Evolutionary conservation across 225 moss, liverwort and hornwort genomes (phyloP).

Genomic region (Marchantia polymorpha): DNA sequence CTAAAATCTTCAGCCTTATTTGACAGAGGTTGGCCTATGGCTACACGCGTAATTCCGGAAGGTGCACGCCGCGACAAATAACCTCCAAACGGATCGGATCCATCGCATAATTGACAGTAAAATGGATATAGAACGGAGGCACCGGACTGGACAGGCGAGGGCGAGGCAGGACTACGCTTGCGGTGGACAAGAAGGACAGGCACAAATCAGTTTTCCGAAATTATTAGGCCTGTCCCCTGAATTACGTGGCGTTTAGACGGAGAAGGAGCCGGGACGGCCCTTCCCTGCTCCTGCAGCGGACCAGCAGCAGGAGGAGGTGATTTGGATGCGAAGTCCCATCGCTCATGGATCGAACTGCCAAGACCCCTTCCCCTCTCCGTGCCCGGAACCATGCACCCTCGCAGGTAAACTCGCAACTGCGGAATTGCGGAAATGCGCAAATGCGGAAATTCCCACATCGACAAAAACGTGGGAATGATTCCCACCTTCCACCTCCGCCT

Average conservation of each 20-base stretch:
- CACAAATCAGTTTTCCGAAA: background rate
- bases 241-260: background rate
- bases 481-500: too few species aligned
- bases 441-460: background rate
- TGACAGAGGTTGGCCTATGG: background rate
- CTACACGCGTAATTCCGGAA: background rate
- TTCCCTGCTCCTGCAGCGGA: too few species aligned
- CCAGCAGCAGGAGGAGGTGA: background rate
- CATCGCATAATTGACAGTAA: background rate
- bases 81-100: background rate
- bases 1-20: background rate
- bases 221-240: background rate
- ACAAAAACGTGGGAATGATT: conserved; percentile 13
- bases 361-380: background rate
- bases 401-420: too few species aligned
- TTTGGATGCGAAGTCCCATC: background rate
- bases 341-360: background rate
- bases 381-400: background rate
- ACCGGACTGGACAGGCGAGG: background rate
- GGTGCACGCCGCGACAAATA: background rate
- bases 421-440: too few species aligned
- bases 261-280: background rate
- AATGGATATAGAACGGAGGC: background rate
- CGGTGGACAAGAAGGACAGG: background rate
- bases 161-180: background rate